Base-by-base conservation (phyloP, 768 basidiomycete genomes). In the Rhizopogon vesiculosus region DNA sequence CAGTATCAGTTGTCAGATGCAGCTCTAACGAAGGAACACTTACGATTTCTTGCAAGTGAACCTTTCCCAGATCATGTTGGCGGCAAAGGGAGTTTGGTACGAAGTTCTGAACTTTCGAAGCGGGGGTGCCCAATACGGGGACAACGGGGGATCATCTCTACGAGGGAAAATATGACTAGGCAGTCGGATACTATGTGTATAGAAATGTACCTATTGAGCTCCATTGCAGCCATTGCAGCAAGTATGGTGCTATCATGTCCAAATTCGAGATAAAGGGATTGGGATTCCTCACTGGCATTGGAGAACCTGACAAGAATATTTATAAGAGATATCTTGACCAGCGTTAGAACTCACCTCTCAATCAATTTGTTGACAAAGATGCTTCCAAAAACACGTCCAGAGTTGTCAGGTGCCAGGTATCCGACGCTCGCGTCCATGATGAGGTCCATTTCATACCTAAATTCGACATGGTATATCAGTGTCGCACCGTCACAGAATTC, bases 201-300 rank as follows among this genome's bases (percentile, higher is more conserved):
- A 15, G 33, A 35, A 35, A 35, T 13, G 46, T 39, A 74, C 73
- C 70, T 69, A 55, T 70, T 74, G 18, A 75, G 64, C 0, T 68
- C 71, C 33, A 75, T 56, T 5, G 71, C 70, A 25, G 72, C 43
- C 58, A 76, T 56, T 7, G 71, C 70, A 25, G 72, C 42, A 57
- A 76, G 69, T 55, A 78, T 68, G 39, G 71, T 75, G 7, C 69
- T 73, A 51, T 76, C 73, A 57, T 76, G 74, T 4, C 74, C 75
- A 56, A 76, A 77, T 62, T 78, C 73, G 25, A 78, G 64, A 62
- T 72, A 75, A 19, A 74, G 61, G 41, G 64, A 46, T 51, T 66
- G 51, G 13, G 71, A 67, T 46, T 71, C 65, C 35, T 66, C 70
- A 25, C 69, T 70, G 19, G 61, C 56, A 63, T 75, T 74, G 29